Conservation (phyloP, 257 asterid species). For the Fraxinus excelsior region DNA sequence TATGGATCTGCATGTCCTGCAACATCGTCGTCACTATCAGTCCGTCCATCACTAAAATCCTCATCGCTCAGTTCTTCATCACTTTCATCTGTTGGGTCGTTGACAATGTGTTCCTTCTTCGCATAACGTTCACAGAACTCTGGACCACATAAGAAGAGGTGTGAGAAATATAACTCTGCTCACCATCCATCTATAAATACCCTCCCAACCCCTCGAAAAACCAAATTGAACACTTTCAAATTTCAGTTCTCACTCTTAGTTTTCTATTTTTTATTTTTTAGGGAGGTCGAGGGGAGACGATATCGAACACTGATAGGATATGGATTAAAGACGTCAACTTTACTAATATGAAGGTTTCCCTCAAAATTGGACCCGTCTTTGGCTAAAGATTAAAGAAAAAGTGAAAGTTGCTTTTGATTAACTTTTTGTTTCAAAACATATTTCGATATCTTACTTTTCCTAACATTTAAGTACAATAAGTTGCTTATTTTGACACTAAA, state of each 20-base stretch:
- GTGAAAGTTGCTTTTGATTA: too few relatives aligned
- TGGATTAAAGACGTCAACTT: not conserved
- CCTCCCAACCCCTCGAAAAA: not conserved
- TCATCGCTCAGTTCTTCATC: constrained; percentile 66
- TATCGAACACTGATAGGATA: not conserved
- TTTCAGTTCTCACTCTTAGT: not conserved
- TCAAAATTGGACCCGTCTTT: not conserved
- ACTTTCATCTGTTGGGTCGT: constrained; percentile 35
- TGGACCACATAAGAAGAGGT: constrained; percentile 24
- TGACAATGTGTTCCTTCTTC: constrained; percentile 58
- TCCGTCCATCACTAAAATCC: constrained; percentile 58
- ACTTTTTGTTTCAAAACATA: not conserved
- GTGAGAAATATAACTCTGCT: constrained; percentile 12
- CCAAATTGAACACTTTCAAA: not conserved
- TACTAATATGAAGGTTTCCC: not conserved
- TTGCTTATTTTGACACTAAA: not conserved
- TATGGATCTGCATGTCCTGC: constrained; percentile 65
- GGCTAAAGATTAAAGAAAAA: not conserved
- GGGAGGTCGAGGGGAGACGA: not conserved
- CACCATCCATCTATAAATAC: not conserved
- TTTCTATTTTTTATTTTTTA: not conserved
- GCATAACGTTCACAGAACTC: constrained; percentile 90
- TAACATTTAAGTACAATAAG: not conserved
- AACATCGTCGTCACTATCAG: constrained; percentile 62
- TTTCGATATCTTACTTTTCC: not conserved